These are phyloP conservation scores for Teratosphaeria pseudoeucalypti DNA, from an alignment of 2,329 filamentous ascomycete genomes.

Conservation along the genomic window DNA sequence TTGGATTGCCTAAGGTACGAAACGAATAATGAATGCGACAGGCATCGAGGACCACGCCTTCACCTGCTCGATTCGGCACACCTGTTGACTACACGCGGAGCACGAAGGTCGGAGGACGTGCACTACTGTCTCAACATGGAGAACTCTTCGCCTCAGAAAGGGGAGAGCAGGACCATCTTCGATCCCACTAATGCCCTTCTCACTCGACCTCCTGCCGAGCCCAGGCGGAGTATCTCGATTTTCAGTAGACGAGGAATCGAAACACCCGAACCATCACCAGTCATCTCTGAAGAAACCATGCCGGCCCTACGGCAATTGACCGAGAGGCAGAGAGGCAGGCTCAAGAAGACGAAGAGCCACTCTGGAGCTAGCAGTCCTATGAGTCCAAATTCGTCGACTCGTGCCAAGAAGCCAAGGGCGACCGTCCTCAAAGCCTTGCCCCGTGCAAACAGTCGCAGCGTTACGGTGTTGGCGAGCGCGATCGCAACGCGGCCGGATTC, in stretches of 20 bases:
- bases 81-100: neutral
- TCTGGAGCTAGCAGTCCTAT: slow-evolving; percentile 3
- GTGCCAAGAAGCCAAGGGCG: slow-evolving; percentile 8
- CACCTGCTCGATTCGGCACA: neutral
- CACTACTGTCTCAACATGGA: neutral
- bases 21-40: neutral
- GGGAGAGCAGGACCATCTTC: neutral
- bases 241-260: slow-evolving; percentile 26
- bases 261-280: slow-evolving; percentile 13
- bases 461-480: slow-evolving; percentile 24
- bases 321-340: slow-evolving; percentile 16
- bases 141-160: neutral
- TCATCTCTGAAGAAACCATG: slow-evolving; percentile 12
- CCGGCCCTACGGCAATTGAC: slow-evolving; percentile 11
- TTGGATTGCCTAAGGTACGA: no score
- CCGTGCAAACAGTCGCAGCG: slow-evolving; percentile 14
- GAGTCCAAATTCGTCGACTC: neutral
- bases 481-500: slow-evolving; percentile 32
- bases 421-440: slow-evolving; percentile 26
- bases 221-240: slow-evolving; percentile 25
- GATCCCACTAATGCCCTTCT: neutral
- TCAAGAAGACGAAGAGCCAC: slow-evolving; percentile 9
- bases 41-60: neutral
- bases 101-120: neutral
- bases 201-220: slow-evolving; percentile 1